phyloP scores from a whole-genome alignment of 2,329 filamentous ascomycete species.

The Monilinia vaccinii-corymbosi region DNA sequence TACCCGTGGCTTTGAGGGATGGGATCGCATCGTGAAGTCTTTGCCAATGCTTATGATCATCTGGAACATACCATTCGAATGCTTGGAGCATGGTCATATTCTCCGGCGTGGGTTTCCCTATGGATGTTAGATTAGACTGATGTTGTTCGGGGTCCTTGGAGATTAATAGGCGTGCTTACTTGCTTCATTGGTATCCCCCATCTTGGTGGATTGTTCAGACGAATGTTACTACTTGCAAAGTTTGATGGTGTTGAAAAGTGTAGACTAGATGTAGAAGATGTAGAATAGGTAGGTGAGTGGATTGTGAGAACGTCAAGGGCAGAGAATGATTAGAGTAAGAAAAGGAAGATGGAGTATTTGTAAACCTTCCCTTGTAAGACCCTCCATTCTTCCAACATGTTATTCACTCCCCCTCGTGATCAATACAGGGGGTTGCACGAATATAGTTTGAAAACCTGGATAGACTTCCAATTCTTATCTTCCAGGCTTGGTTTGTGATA shows the following conservation, averaged over 20 bases:
- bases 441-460: neutral
- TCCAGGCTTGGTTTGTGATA: neutral
- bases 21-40: constrained; percentile 45
- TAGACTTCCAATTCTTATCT: neutral
- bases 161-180: neutral
- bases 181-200: constrained; percentile 2
- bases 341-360: neutral
- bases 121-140: neutral
- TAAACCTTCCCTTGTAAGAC: neutral
- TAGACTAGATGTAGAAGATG: neutral
- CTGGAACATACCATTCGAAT: constrained; percentile 65
- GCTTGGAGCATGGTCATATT: constrained; percentile 56
- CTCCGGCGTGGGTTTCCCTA: constrained; percentile 31
- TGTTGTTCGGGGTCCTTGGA: no score
- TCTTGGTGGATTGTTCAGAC: neutral
- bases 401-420: neutral
- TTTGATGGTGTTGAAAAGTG: neutral
- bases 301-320: neutral
- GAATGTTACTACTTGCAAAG: no score
- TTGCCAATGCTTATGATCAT: constrained; percentile 51
- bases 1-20: constrained; percentile 47
- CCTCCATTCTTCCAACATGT: neutral
- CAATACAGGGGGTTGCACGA: neutral
- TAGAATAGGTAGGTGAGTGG: neutral
- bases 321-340: neutral